phyloP scores from a whole-genome alignment of 2,329 filamentous ascomycete species.

The Intubia oerlemansii region DNA sequence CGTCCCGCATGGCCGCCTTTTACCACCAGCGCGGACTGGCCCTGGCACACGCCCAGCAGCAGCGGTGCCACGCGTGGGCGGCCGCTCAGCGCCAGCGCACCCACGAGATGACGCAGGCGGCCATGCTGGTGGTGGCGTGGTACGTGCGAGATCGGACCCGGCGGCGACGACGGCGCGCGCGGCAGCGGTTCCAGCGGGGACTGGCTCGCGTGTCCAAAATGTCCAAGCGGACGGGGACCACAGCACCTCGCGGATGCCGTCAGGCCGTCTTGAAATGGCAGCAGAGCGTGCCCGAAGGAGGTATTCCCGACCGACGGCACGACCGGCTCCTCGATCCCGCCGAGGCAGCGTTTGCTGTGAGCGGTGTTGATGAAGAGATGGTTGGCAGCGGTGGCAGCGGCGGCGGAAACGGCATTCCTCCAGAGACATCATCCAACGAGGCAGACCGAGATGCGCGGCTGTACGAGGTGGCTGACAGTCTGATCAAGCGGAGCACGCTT shows the following conservation, averaged over 20 bases:
- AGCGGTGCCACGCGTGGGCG: conserved; percentile 25
- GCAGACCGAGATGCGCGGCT: conserved; percentile 21
- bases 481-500: conserved; percentile 26
- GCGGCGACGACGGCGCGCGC: conserved; percentile 19
- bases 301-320: conserved; percentile 11
- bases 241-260: conserved; percentile 19
- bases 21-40: conserved; percentile 27
- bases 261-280: conserved; percentile 17
- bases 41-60: conserved; percentile 23
- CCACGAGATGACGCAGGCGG: conserved; percentile 26
- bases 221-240: conserved; percentile 1
- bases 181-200: conserved; percentile 19
- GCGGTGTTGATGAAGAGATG: too few relatives aligned
- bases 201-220: conserved; percentile 9
- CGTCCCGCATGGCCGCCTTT: conserved; percentile 24
- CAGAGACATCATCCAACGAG: too few relatives aligned
- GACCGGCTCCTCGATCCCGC: conserved; percentile 15
- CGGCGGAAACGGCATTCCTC: too few relatives aligned
- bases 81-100: conserved; percentile 23
- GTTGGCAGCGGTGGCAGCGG: too few relatives aligned
- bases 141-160: conserved; percentile 25
- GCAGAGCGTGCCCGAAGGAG: conserved; percentile 16
- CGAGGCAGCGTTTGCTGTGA: conserved; percentile 20
- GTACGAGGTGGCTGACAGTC: conserved; percentile 21
- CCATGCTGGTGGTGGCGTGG: conserved; percentile 27